A percentile compares a stretch with the other conserved stretches of the same genome.
These are phyloP conservation scores for Theileria orientalis DNA, from an alignment of 169 alveolate species.

Conservation along the genomic window DNA sequence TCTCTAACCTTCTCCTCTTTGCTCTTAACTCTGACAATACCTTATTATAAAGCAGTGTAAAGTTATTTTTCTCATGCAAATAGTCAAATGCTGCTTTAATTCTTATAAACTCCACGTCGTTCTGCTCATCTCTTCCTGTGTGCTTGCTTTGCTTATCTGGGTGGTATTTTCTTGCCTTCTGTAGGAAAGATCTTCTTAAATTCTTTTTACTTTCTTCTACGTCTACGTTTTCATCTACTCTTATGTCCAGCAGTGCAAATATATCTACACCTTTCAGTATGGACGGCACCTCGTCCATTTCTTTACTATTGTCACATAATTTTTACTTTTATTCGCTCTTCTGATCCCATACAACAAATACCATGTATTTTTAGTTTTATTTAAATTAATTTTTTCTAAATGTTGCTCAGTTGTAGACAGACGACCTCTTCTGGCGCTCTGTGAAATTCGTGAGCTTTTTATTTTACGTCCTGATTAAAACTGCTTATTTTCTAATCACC, in stretches of 20 bases:
- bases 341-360: no score
- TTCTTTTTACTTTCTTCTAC: constrained; percentile 32
- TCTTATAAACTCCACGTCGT: constrained; percentile 48
- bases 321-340: no score
- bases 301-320: no score
- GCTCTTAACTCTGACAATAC: constrained; percentile 32
- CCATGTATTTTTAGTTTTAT: not conserved
- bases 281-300: constrained; percentile 49
- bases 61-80: constrained; percentile 29
- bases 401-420: constrained; percentile 68
- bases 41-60: constrained; percentile 40
- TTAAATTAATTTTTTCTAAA: not conserved
- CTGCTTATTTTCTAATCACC: not conserved
- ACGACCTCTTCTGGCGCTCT: constrained; percentile 56
- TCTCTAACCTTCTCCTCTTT: constrained; percentile 30
- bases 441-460: constrained; percentile 54
- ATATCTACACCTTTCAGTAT: constrained; percentile 58
- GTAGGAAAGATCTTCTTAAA: constrained; percentile 41
- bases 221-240: constrained; percentile 45
- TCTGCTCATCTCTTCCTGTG: constrained; percentile 1
- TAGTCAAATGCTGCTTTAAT: constrained; percentile 66
- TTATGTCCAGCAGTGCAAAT: constrained; percentile 49
- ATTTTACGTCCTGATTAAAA: constrained; percentile 19
- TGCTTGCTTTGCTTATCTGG: constrained; percentile 61
- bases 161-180: constrained; percentile 60